Conservation (phyloP, 192 early-diverging fungal genomes). For the Backusella luteola region DNA sequence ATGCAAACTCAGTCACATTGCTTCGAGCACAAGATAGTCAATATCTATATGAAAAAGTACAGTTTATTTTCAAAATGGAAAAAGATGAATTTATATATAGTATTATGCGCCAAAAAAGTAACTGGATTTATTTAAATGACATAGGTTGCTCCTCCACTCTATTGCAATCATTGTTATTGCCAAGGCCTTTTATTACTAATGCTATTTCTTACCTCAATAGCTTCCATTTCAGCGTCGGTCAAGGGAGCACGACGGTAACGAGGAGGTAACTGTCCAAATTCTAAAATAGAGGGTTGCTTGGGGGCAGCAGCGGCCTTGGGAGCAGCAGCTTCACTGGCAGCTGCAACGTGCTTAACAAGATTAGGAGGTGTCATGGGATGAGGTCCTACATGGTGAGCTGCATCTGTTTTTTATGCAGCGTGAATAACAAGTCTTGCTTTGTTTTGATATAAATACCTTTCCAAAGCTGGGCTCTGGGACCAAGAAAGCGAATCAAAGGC, state of each 20-base stretch:
- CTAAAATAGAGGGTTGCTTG: constrained; percentile 24
- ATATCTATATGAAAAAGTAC: not conserved
- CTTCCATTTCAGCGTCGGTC: constrained; percentile 49
- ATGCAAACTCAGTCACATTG: constrained; percentile 3
- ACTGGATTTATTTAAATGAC: not conserved
- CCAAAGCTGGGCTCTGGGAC: constrained; percentile 35
- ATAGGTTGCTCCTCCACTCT: constrained; percentile 21
- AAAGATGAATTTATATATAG: not conserved
- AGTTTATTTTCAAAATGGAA: not conserved
- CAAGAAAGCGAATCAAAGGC: constrained; percentile 39
- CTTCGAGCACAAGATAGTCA: too few relatives aligned
- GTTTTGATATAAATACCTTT: constrained; percentile 23
- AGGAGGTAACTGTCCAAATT: constrained; percentile 40
- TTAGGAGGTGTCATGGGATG: constrained; percentile 38
- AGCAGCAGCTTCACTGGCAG: constrained; percentile 13
- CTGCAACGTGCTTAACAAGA: constrained; percentile 33
- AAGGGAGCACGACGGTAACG: constrained; percentile 40
- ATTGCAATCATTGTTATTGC: not conserved
- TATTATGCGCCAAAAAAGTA: not conserved
- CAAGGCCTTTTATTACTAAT: not conserved
- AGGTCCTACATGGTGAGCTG: constrained; percentile 31
- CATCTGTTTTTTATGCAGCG: constrained; percentile 13
- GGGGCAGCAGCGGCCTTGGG: not conserved
- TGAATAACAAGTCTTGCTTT: not conserved
- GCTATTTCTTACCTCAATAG: constrained; percentile 41